These are phyloP conservation scores for Tolypocladium pustulatum DNA, from an alignment of 2,329 filamentous ascomycete genomes.

Conservation along the genomic window DNA sequence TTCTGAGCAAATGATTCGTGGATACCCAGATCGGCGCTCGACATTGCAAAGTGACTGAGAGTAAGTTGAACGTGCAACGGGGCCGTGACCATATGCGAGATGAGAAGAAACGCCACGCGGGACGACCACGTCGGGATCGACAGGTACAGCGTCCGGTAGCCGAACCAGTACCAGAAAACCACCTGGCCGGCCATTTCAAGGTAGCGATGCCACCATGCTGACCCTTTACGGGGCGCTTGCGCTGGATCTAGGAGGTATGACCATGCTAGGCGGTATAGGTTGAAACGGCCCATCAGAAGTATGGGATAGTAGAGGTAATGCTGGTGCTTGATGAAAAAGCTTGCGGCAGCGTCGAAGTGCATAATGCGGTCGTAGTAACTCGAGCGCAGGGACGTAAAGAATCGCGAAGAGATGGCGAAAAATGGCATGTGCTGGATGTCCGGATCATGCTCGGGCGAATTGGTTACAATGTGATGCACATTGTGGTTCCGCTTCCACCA, in stretches of 20 bases:
- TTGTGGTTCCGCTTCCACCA: constrained; percentile 99
- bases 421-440: constrained; percentile 90
- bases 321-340: constrained; percentile 61
- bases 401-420: constrained; percentile 75
- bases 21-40: constrained; percentile 73
- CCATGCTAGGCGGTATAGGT: constrained; percentile 76
- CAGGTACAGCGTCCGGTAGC: constrained; percentile 50
- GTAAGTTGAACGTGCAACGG: constrained; percentile 85
- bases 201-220: constrained; percentile 59
- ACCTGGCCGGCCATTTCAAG: constrained; percentile 66
- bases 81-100: constrained; percentile 70
- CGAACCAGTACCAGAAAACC: constrained; percentile 82
- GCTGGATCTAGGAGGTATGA: constrained; percentile 62
- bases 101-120: constrained; percentile 19
- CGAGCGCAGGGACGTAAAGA: constrained; percentile 61
- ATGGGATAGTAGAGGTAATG: constrained; percentile 76
- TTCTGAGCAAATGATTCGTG: constrained; percentile 81
- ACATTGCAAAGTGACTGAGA: constrained; percentile 88
- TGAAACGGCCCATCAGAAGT: constrained; percentile 74
- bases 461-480: constrained; percentile 93
- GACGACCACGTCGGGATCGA: not conserved
- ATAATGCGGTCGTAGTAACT: constrained; percentile 78
- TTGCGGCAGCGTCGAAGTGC: constrained; percentile 65
- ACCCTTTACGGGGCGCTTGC: constrained; percentile 43
- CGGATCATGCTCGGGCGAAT: constrained; percentile 88